A percentile compares a stretch with the other conserved stretches of the same genome.
Evolutionary conservation across 192 early-diverging fungal genomes (phyloP).

Genomic region (Podila epigama): DNA sequence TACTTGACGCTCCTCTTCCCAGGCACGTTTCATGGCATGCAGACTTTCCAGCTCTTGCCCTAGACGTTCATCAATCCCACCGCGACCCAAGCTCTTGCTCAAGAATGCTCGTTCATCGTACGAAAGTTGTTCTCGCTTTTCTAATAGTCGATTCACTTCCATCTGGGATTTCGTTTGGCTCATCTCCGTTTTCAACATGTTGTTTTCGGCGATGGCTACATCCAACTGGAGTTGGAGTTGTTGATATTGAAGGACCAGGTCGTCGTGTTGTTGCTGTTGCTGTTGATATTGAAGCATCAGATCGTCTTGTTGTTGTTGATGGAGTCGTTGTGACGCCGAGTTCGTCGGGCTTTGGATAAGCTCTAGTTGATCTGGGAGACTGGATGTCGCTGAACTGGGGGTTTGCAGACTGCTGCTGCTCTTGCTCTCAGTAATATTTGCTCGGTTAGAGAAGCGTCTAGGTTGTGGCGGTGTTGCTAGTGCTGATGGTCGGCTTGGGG

Average conservation of each 20-base stretch:
- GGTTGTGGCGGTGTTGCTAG: conserved; percentile 14
- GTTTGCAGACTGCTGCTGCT: too few species aligned
- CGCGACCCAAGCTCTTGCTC: conserved; percentile 43
- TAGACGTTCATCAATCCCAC: conserved; percentile 31
- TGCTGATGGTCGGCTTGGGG: conserved; percentile 18
- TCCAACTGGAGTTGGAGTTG: conserved; percentile 71
- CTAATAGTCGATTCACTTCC: conserved; percentile 54
- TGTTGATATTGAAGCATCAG: too few species aligned
- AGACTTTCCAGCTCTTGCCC: conserved; percentile 46
- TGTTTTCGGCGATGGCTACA: conserved; percentile 78
- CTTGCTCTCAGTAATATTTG: conserved; percentile 16
- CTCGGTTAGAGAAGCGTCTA: conserved; percentile 19
- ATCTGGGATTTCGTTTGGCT: conserved; percentile 68
- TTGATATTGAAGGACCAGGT: conserved; percentile 48
- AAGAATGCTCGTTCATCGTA: conserved; percentile 44
- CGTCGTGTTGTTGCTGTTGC: too few species aligned
- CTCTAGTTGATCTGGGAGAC: conserved; percentile 20
- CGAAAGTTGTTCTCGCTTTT: conserved; percentile 40
- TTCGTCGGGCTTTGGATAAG: conserved; percentile 43
- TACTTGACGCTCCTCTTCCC: conserved; percentile 39
- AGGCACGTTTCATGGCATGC: conserved; percentile 27
- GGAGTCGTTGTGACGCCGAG: too few species aligned
- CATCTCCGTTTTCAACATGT: conserved; percentile 72
- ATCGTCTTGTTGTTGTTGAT: too few species aligned
- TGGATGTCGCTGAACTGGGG: not conserved